Conservation (phyloP, 2,329 filamentous ascomycete species). For the Talaromyces funiculosus region DNA sequence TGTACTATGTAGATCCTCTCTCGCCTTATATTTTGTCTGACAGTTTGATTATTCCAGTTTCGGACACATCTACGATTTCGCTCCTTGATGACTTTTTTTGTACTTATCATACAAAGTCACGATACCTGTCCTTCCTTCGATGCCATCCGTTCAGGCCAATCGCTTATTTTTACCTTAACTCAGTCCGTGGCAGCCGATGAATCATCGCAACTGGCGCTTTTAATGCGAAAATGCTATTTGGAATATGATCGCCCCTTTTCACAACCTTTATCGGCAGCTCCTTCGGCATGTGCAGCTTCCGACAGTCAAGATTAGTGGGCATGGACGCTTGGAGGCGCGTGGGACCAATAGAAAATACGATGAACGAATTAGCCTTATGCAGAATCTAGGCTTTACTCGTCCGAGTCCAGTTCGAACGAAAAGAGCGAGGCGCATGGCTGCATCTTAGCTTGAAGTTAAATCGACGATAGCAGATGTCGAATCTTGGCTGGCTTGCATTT, state of each 20-base stretch:
- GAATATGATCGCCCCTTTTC: neutral
- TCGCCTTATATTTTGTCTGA: neutral
- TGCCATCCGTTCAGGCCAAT: neutral
- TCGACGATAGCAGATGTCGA: neutral
- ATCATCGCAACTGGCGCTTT: too few relatives aligned
- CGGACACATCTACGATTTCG: neutral
- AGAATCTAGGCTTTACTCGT: neutral
- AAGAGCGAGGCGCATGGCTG: neutral
- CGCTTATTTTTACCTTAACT: too few relatives aligned
- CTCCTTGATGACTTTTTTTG: neutral
- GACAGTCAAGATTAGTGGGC: neutral
- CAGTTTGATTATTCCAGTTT: neutral
- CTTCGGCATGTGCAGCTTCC: neutral
- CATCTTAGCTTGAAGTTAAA: neutral
- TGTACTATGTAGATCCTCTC: neutral
- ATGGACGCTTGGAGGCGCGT: neutral
- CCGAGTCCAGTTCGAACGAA: neutral
- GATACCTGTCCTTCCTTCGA: neutral
- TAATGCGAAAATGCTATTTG: neutral
- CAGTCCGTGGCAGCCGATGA: neutral
- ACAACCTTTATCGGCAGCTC: neutral
- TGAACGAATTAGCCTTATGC: neutral
- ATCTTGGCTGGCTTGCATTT: neutral
- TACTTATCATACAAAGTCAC: neutral
- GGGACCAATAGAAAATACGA: neutral